These are phyloP conservation scores for Moesziomyces aphidis DNA, from an alignment of 1,284 basidiomycete species.

Conservation along the genomic window DNA sequence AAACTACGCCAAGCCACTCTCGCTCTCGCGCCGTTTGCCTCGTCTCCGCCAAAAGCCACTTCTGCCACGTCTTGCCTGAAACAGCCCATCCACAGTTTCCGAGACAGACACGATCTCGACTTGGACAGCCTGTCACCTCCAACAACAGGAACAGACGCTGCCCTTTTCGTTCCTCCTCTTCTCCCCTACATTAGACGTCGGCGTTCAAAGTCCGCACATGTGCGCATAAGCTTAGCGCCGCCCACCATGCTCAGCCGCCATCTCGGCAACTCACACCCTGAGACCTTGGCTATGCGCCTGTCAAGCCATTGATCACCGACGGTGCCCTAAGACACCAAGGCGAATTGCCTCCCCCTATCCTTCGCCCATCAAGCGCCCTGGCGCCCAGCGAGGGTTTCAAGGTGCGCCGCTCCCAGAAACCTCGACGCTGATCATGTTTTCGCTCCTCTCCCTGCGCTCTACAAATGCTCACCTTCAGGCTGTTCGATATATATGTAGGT, in stretches of 20 bases:
- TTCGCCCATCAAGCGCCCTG: too few species aligned
- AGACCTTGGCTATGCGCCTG: neutral
- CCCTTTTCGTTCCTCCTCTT: too few species aligned
- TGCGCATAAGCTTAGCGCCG: neutral
- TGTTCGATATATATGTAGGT: constrained; percentile 11
- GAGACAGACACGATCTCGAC: constrained; percentile 20
- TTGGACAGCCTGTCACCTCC: neutral
- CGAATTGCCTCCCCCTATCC: neutral
- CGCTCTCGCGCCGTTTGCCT: neutral
- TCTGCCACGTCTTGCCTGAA: neutral
- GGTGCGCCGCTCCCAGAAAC: too few species aligned
- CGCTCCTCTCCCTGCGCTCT: neutral
- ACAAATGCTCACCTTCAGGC: neutral
- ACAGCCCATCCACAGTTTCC: constrained; percentile 6
- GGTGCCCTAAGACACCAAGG: neutral
- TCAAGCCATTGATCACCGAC: neutral
- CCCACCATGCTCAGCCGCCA: neutral
- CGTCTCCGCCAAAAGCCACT: neutral
- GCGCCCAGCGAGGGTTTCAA: too few species aligned
- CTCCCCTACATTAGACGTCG: too few species aligned
- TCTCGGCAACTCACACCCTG: neutral
- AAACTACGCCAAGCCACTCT: neutral
- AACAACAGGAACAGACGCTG: neutral
- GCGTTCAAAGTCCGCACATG: neutral
- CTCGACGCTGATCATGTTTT: too few species aligned